Evolutionary conservation across 352 stramenopile genomes (phyloP), one percentile per base, ranked within the genome.

Genomic region (Pythium angustatum): DNA sequence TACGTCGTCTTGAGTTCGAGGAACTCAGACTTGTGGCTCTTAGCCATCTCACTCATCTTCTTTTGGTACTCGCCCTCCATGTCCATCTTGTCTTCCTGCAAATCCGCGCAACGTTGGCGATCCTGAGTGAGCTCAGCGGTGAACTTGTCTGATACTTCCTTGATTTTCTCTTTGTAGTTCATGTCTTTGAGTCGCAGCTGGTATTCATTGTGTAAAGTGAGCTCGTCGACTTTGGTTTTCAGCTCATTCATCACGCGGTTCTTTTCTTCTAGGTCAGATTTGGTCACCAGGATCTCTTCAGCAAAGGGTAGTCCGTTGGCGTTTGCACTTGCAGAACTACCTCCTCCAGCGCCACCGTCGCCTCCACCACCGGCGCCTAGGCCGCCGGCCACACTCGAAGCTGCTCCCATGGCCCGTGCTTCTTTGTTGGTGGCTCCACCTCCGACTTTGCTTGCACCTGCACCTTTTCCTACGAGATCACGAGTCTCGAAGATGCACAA

Each of bases 131-230:
- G 71, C 58, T 98, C 94, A 21, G 94, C 84, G 1, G 83, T 94
- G 64, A 97, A 98, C 67, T 97, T 97, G 67, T 98, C 89, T 1
- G 87, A 97, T 3, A 97, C 81, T 62, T 98, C 94, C 68, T 98
- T 98, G 50, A 98, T 96, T 60, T 98, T 97, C 64, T 98, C 94
- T 52, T 88, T 91, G 76, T 98, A 98, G 69, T 97, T 97, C 77
- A 98, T 97, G 64, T 98, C 93, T 57, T 98, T 98, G 30, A 98
- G 69, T 3, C 94, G 83, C 33, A 98, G 71, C 52, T 98, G 91
- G 59, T 98, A 98, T 48, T 98, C 94, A 64, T 98, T 98, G 63
- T 98, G 90, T 10, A 97, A 73, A 15, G 83, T 94, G 22, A 98
- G 75, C 49, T 98, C 94, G 22, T 98, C 93, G 4, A 98, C 91